Evolutionary conservation across 768 basidiomycete species (phyloP).

Genomic region (Piloderma croceum): DNA sequence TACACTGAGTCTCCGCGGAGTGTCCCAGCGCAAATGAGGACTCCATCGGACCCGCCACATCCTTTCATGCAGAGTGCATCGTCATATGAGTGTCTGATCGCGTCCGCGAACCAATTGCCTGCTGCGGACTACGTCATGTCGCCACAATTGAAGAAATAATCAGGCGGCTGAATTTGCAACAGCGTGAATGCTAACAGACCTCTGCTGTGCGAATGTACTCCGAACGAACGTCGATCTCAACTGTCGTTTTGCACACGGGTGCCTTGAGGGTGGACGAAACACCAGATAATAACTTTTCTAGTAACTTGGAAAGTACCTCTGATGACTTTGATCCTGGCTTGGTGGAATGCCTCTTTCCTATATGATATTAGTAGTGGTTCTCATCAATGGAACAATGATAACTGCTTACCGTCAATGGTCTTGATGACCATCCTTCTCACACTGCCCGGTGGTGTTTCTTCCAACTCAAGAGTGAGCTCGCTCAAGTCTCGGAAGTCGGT

Average conservation of each 20-base stretch:
- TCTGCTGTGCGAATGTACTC: slow-evolving; percentile 69
- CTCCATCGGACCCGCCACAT: slow-evolving; percentile 67
- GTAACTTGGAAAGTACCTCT: slow-evolving; percentile 46
- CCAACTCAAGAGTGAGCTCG: slow-evolving; percentile 61
- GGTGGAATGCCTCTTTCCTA: slow-evolving; percentile 66
- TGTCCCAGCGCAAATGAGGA: slow-evolving; percentile 78
- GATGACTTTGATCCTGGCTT: slow-evolving; percentile 54
- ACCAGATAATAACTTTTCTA: slow-evolving; percentile 59
- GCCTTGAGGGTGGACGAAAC: slow-evolving; percentile 67
- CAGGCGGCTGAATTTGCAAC: background rate
- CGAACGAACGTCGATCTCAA: slow-evolving; percentile 68
- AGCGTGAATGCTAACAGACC: slow-evolving; percentile 30
- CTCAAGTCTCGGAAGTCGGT: slow-evolving; percentile 87
- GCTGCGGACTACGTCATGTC: slow-evolving; percentile 61
- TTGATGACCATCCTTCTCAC: slow-evolving; percentile 62
- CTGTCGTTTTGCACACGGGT: slow-evolving; percentile 67
- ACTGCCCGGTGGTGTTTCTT: slow-evolving; percentile 53
- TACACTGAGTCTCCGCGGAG: slow-evolving; percentile 82
- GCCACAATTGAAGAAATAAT: no score
- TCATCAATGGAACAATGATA: background rate
- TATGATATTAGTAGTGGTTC: background rate
- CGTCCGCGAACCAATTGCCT: slow-evolving; percentile 83
- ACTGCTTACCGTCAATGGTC: slow-evolving; percentile 47
- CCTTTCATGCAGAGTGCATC: slow-evolving; percentile 55
- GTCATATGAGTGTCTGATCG: slow-evolving; percentile 78